phyloP scores from a whole-genome alignment of 140 eudicot species.

The Erigeron philadelphicus region DNA sequence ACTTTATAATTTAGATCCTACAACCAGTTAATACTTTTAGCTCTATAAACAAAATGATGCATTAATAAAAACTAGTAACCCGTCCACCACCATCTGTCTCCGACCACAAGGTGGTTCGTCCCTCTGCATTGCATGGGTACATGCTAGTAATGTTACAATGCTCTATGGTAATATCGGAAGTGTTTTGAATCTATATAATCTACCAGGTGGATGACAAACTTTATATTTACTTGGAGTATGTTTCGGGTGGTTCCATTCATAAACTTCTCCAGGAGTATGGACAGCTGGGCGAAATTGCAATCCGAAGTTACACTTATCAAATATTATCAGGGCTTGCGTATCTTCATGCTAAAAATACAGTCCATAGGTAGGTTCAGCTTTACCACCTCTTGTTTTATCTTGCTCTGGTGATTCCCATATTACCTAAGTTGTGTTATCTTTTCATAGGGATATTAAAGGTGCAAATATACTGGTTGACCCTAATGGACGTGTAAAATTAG shows the following conservation, averaged over 20 bases:
- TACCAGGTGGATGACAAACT: slow-evolving; percentile 65
- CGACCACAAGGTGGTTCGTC: too few species aligned
- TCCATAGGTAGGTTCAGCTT: slow-evolving; percentile 59
- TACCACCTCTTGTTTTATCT: not conserved
- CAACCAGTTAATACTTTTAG: too few species aligned
- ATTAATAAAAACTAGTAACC: too few species aligned
- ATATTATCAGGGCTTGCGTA: slow-evolving; percentile 74
- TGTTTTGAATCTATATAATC: slow-evolving; percentile 1
- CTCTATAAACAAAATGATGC: too few species aligned
- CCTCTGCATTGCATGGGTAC: too few species aligned
- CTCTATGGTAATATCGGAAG: slow-evolving; percentile 6
- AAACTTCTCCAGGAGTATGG: slow-evolving; percentile 76
- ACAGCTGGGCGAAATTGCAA: slow-evolving; percentile 62
- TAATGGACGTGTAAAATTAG: slow-evolving; percentile 81
- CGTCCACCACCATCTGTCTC: too few species aligned
- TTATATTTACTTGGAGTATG: slow-evolving; percentile 75
- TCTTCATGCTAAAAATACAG: slow-evolving; percentile 64
- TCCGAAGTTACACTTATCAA: slow-evolving; percentile 70
- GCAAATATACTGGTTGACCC: slow-evolving; percentile 96
- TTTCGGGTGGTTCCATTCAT: slow-evolving; percentile 86
- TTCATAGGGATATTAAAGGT: slow-evolving; percentile 79
- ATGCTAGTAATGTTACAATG: not conserved
- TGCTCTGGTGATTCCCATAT: slow-evolving; percentile 1
- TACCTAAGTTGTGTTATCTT: slow-evolving; percentile 5
- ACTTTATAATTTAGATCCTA: too few species aligned